Evolutionary conservation across 495 filamentous ascomycete species (phyloP), one percentile per base, ranked within the genome.

Genomic region (Aspergillus kassunensis): DNA sequence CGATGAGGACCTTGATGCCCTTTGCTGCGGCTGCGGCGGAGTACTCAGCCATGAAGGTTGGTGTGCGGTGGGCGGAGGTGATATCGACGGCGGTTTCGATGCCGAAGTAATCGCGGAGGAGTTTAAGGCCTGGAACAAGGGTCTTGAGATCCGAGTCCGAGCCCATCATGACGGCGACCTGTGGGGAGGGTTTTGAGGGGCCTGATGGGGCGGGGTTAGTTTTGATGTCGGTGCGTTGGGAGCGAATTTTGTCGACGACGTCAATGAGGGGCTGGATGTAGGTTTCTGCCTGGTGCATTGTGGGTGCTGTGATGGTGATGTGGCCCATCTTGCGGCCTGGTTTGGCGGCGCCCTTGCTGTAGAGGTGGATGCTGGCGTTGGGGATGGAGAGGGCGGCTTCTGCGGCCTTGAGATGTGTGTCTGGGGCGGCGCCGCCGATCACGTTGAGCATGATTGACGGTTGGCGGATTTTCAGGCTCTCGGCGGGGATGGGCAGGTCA

Each of bases 401-500:
- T 12, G 84, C 83, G 37, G 95, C 74, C 35, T 74, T 61, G 23
- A 86, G 70, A 68, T 96, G 92, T 13, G 89, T 87, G 51, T 84
- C 70, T 4, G 80, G 69, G 2, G 76, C 70, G 21, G 81, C 73
- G 44, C 91, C 91, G 34, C 93, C 93, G 34, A 98, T 83, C 53
- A 98, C 89, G 71, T 98, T 98, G 44, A 97, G 83, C 93, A 98
- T 98, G 60, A 98, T 89, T 16, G 91, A 82, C 39, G 80, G 77
- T 20, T 83, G 80, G 11, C 75, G 72, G 44, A 91, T 72, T 23
- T 78, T 67, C 13, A 84, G 73, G 49, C 78, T 79, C 58, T 81
- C 73, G 12, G 79, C 62, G 1, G 81, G 80, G 31, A 92, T 80
- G 10, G 87, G 88, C 5, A 89, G 74, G 57, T 88, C 88, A 30